Conservation (phyloP, 768 basidiomycete genomes). For the Coprinellus aureogranulatus region DNA sequence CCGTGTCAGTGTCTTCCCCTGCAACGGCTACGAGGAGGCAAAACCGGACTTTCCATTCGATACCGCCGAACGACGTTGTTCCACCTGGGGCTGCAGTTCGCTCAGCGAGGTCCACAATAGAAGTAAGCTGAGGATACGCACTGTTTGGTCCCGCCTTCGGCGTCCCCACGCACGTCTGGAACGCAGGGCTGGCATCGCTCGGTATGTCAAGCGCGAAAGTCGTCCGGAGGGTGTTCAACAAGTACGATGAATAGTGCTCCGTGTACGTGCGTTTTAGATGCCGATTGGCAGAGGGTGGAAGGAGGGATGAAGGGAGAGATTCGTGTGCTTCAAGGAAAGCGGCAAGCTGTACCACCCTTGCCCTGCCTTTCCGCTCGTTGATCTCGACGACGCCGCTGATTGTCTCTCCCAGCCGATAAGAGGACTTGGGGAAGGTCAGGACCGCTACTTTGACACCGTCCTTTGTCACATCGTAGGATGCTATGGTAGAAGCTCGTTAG, state of each 20-base stretch:
- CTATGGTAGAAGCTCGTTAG: constrained; percentile 35
- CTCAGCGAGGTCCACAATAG: not conserved
- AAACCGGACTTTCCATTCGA: constrained; percentile 88
- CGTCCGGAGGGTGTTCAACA: constrained; percentile 68
- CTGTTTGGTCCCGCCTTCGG: constrained; percentile 2
- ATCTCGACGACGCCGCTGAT: constrained; percentile 85
- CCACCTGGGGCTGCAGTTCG: constrained; percentile 4
- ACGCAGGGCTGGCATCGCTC: constrained; percentile 85
- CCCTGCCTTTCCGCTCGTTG: constrained; percentile 66
- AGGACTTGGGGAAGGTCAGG: constrained; percentile 87
- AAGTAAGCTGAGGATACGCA: not conserved
- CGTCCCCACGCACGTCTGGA: constrained; percentile 59
- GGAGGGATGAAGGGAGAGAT: constrained; percentile 62
- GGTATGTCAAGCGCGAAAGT: constrained; percentile 92
- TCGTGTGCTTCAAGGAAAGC: constrained; percentile 91
- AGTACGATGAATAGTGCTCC: constrained; percentile 79
- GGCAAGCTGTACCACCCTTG: constrained; percentile 84
- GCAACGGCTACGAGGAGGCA: constrained; percentile 82
- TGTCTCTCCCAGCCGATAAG: constrained; percentile 90
- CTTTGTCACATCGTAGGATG: constrained; percentile 94
- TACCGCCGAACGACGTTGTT: constrained; percentile 53
- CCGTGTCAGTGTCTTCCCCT: constrained; percentile 39
- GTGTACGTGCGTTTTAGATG: constrained; percentile 76
- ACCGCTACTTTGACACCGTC: constrained; percentile 88
- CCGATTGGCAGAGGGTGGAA: constrained; percentile 43